Evolutionary conservation across 768 basidiomycete species (phyloP), one percentile per base, ranked within the genome.

Genomic region (Suillus spraguei): DNA sequence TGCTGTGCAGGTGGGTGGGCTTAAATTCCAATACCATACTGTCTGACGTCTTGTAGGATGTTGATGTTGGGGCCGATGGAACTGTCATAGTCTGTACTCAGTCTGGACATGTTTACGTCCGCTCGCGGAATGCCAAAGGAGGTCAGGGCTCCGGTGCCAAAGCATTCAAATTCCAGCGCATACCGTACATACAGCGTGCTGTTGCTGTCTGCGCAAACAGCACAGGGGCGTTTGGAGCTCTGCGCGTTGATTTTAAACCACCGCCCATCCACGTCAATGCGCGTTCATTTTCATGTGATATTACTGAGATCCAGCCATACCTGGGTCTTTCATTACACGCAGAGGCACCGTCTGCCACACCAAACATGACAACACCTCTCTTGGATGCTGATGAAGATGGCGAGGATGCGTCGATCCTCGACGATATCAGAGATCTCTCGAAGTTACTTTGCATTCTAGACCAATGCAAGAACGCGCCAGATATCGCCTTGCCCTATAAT

Each of bases 101-200:
- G 65, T 96, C 97, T 5, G 97, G 97, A 0, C 95, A 98, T 69
- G 95, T 97, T 38, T 98, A 91, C 71, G 83, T 96, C 28, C 90
- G 95, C 28, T 82, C 87, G 22, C 85, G 94, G 33, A 86, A 78
- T 63, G 64, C 65, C 60, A 76, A 70, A 66, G 66, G 61, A 6
- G 62, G 53, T 24, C 60, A 60, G 71, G 73, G 64, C 59, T 69
- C 69, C 32, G 66, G 49, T 52, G 66, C 63, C 6, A 90, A 89
- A 71, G 72, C 84, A 1, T 84, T 85, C 80, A 95, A 90, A 77
- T 97, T 95, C 72, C 86, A 89, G 64, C 87, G 90, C 14, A 78
- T 97, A 1, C 87, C 91, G 0, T 87, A 86, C 67, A 78, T 97
- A 1, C 96, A 99, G 69, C 88, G 97, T n/a, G 87, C 90, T 33